A percentile compares a stretch with the other conserved stretches of the same genome.
Evolutionary conservation across 2,329 filamentous ascomycete genomes (phyloP).

Genomic region (Colletotrichum plurivorum): DNA sequence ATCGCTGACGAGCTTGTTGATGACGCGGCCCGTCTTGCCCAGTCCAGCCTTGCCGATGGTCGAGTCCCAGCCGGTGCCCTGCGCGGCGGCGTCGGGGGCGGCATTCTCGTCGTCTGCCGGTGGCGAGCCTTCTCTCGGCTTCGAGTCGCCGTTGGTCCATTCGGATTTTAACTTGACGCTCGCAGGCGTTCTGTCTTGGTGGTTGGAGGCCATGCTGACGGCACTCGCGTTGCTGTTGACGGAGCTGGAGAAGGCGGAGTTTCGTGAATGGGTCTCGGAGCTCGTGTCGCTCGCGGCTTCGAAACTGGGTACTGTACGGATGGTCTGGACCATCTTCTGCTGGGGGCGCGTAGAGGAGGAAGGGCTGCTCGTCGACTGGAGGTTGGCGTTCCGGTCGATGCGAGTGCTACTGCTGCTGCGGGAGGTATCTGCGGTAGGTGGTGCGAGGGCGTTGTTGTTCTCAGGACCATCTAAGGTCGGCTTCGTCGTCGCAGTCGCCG

Average conservation of each 20-base stretch:
- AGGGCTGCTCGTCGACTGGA: constrained; percentile 41
- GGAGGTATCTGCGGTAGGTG: constrained; percentile 56
- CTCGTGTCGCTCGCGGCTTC: constrained; percentile 63
- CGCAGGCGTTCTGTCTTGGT: constrained; percentile 48
- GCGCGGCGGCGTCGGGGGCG: constrained; percentile 51
- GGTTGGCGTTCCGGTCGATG: constrained; percentile 46
- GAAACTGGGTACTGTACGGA: constrained; percentile 70
- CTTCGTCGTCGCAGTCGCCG: constrained; percentile 21
- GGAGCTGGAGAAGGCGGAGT: constrained; percentile 70
- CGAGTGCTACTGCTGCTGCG: constrained; percentile 56
- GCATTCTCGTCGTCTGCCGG: constrained; percentile 32
- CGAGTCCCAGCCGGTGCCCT: constrained; percentile 70
- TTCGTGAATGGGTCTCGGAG: constrained; percentile 54
- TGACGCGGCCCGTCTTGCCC: constrained; percentile 83
- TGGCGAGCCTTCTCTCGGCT: constrained; percentile 30
- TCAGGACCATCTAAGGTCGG: constrained; percentile 44
- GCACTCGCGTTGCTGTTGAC: constrained; percentile 68
- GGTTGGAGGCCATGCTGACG: constrained; percentile 57
- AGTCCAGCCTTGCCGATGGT: constrained; percentile 78
- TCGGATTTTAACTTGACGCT: constrained; percentile 55
- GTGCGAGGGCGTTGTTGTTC: constrained; percentile 50
- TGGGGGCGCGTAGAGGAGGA: constrained; percentile 44
- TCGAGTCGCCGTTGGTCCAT: constrained; percentile 26
- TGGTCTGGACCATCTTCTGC: constrained; percentile 61
- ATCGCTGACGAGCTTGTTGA: constrained; percentile 85